Conservation (phyloP, 2,329 filamentous ascomycete species). For the Botrytis aclada region DNA sequence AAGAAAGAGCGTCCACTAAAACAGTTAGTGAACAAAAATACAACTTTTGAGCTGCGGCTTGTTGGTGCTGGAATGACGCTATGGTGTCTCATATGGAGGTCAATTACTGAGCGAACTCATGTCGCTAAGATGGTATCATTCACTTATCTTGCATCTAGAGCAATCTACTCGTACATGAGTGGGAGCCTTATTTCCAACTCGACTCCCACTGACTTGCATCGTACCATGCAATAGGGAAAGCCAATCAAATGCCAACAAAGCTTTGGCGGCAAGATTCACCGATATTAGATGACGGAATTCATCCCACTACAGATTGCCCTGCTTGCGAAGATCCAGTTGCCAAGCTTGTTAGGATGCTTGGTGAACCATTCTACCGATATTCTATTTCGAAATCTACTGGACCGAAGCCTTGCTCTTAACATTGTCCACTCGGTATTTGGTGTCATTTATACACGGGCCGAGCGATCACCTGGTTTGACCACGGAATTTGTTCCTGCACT, state of each 20-base stretch:
- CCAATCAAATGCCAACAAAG: not conserved
- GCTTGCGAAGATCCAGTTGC: not conserved
- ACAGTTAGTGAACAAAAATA: not conserved
- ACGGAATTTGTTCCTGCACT: conserved; percentile 1
- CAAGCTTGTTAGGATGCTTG: not conserved
- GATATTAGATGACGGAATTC: not conserved
- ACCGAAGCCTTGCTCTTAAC: no score
- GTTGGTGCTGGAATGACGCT: not conserved
- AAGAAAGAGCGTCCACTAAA: not conserved
- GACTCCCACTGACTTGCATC: not conserved
- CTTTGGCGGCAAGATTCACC: not conserved
- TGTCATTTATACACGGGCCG: conserved; percentile 1
- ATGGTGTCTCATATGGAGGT: not conserved
- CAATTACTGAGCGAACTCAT: not conserved
- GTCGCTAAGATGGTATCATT: not conserved
- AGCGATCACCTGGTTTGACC: not conserved
- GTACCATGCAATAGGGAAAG: not conserved
- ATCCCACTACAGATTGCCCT: not conserved
- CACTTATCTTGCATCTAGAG: not conserved
- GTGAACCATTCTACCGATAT: not conserved
- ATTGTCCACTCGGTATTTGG: not conserved
- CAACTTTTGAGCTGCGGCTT: not conserved
- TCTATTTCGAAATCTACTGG: not conserved
- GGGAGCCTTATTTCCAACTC: not conserved
- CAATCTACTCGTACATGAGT: not conserved